Conservation (phyloP, 805 yeast species). For the Ascoidea asiatica region DNA sequence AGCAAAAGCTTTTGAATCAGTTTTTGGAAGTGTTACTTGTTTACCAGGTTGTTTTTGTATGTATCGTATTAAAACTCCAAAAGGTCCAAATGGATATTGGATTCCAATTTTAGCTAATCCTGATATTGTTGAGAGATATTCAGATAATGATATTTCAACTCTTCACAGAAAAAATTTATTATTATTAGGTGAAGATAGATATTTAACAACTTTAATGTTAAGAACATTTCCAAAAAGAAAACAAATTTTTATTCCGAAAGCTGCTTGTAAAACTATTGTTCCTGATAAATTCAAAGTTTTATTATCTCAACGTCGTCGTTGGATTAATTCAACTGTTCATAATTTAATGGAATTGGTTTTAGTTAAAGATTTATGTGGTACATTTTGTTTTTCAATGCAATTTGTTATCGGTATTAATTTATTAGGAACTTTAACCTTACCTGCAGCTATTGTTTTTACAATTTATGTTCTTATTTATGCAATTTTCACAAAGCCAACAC, state of each 20-base stretch:
- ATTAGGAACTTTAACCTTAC: constrained; percentile 77
- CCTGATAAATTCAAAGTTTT: constrained; percentile 71
- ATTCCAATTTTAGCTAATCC: constrained; percentile 90
- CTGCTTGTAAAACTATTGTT: constrained; percentile 85
- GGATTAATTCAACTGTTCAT: constrained; percentile 94
- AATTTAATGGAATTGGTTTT: constrained; percentile 77
- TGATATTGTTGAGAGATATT: constrained; percentile 82
- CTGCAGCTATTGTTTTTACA: constrained; percentile 78
- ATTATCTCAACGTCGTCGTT: constrained; percentile 87
- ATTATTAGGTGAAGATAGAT: constrained; percentile 84
- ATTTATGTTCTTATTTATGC: constrained; percentile 65
- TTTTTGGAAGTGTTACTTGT: constrained; percentile 90
- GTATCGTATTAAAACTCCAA: constrained; percentile 85
- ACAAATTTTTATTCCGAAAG: constrained; percentile 77
- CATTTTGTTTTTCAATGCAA: constrained; percentile 91
- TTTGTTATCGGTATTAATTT: constrained; percentile 76
- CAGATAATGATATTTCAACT: constrained; percentile 74
- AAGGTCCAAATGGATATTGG: constrained; percentile 71
- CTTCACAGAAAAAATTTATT: constrained; percentile 78
- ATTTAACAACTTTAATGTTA: constrained; percentile 72
- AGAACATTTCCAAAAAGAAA: constrained; percentile 82
- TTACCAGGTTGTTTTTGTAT: constrained; percentile 91
- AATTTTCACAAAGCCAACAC: constrained; percentile 61
- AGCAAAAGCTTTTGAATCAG: constrained; percentile 89
- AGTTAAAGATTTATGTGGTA: constrained; percentile 83